Base-by-base conservation (phyloP, 129 eudicot genomes). In the Escallonia rubra region DNA sequence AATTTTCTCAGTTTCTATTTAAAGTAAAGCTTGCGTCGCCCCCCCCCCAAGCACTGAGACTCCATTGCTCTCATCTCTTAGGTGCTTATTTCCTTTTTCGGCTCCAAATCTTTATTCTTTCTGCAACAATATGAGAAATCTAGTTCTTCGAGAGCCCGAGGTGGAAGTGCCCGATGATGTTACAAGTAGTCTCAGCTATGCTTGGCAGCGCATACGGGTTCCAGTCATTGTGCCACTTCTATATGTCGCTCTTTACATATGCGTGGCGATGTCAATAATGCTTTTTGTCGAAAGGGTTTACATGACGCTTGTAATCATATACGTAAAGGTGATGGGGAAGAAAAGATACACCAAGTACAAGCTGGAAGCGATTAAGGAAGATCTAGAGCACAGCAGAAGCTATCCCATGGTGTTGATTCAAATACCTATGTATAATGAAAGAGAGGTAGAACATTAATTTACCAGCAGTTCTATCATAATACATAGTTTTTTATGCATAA, bases 341-440 rank as follows among this genome's bases (percentile, higher is more conserved):
- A 90, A 90, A 65, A 77, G 74, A 72, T 90, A 86, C 82, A 81
- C 79, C 14, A 84, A 83, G 79, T 89, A 89, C 53, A 85, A 86
- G 62, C 49, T 90, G 57, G 81, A 90, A 40, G 79, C 82, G 43
- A 48, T 86, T 46, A 83, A 83, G 56, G 83, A 79, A 77, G 96
- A 86, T 60, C 76, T 90, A 13, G 94, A 90, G 77, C 73, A 68
- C 39, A 86, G 83, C 72, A 83, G 70, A 64, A 76, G 76, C 64
- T 77, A 79, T 69, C 96, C 96, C 16, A 86, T 59, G 79, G 94
- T 86, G 75, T 67, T 90, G 79, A 77, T 86, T 65, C 96, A 90
- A 59, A 79, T 90, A 59, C 96, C 96, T 12, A 90, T 90, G 96
- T 90, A 41, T 61, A 90, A 90, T n/a, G 96, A 90, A 72, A 86